Percentiles rank a stretch among this genome's conserved stretches.
These are phyloP conservation scores for Alternaria angustiovoidea DNA, from an alignment of 2,329 filamentous ascomycete genomes.

Conservation along the genomic window DNA sequence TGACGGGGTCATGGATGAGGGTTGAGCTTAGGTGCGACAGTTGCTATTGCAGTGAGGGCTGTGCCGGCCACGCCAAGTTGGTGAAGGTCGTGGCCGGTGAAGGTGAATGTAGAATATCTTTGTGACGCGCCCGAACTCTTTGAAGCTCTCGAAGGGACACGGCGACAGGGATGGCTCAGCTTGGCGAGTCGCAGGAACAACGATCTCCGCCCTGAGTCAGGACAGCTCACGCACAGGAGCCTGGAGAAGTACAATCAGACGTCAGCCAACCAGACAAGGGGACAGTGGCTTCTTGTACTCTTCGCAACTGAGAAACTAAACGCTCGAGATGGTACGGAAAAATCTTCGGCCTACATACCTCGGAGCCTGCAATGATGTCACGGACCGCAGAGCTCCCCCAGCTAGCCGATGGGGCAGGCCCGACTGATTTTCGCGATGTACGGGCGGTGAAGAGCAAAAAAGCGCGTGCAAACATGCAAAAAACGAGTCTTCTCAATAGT, in stretches of 20 bases:
- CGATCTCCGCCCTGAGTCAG: constrained; percentile 25
- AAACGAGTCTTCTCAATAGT: not conserved
- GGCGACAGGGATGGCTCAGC: constrained; percentile 21
- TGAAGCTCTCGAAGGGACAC: constrained; percentile 37
- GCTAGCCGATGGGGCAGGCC: constrained; percentile 23
- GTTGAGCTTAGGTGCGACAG: constrained; percentile 14
- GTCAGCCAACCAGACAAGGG: constrained; percentile 13
- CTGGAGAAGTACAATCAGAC: constrained; percentile 8
- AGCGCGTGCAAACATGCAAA: constrained; percentile 3
- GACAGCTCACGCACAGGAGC: constrained; percentile 10
- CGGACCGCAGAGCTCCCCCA: constrained; percentile 27
- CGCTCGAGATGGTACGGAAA: constrained; percentile 10
- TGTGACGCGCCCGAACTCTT: constrained; percentile 34
- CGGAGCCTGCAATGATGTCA: constrained; percentile 42
- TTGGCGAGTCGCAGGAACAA: constrained; percentile 31
- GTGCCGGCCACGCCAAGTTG: constrained; percentile 36
- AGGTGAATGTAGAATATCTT: constrained; percentile 34
- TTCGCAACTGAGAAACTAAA: constrained; percentile 1
- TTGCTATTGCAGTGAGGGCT: constrained; percentile 18
- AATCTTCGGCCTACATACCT: constrained; percentile 33
- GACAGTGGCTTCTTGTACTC: constrained; percentile 8
- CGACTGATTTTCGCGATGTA: constrained; percentile 13
- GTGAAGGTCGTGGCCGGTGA: constrained; percentile 36
- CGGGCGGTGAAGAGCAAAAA: constrained; percentile 12
- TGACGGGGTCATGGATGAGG: constrained; percentile 39